Base-by-base conservation (phyloP, 805 yeast genomes). In the Zygotorulaspora florentina region DNA sequence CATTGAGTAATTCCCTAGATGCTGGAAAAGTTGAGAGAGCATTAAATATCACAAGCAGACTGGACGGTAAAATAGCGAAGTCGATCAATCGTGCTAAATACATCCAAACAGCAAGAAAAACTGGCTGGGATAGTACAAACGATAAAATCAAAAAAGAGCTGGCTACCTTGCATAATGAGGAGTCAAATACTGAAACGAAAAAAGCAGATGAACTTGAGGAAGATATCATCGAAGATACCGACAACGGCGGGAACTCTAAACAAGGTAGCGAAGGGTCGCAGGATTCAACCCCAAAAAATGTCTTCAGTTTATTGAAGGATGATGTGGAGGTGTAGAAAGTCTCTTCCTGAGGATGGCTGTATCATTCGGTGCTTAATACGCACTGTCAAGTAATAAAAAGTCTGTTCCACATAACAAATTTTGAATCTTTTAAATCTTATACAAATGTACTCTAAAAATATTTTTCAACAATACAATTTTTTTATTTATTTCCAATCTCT, bases 41-140 rank as follows among this genome's bases (percentile, higher is more conserved):
- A 5, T 59, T 74, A 30, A 73, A 73, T 48, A 53, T 81, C 20
- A 73, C 73, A 23, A 86, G 83, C 28, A 74, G 75, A 39, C 67
- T 83, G 42, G 73, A 79, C 15, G 74, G 76, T 36, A 85, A 83
- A 60, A 82, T 84, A 34, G 77, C 77, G 52, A 80, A 78, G 54
- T 80, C 87, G 52, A 76, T 81, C 23, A 73, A 74, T 39, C 75
- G 87, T 58, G 82, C 87, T 17, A 81, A 73, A 55, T 76, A 70
- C 53, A 80, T 84, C 25, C 83, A 79, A 55, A 68, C 64, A 16
- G 72, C 83, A 9, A 73, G 93, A 64, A 84, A 83, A 61, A 68
- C 86, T 0, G 83, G 79, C 12, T 85, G 91, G 93, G 89, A 83
- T 40, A 68, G 72, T 36, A 81, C 83, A 44, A 85, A 83, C 59